Percentiles rank a stretch among this genome's conserved stretches.
Conservation (phyloP, 208 protist species). For the Trichomonas tenax region DNA sequence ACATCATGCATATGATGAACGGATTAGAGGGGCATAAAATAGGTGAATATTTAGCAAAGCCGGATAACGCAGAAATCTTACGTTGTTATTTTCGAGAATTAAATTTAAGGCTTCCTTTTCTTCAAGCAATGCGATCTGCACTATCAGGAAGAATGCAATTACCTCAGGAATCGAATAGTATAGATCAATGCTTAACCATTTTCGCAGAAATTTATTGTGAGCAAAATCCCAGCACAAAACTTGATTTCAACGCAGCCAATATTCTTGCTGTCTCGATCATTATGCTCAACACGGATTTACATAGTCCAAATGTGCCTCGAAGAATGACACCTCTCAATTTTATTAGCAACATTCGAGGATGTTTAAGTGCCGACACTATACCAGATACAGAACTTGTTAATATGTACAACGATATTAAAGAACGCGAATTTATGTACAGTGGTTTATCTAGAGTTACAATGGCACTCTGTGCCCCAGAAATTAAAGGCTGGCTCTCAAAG, state of each 20-base stretch:
- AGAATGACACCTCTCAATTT: constrained; percentile 40
- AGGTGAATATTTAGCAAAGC: not conserved
- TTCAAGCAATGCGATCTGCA: not conserved
- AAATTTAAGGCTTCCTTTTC: not conserved
- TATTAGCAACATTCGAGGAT: constrained; percentile 23
- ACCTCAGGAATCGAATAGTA: constrained; percentile 44
- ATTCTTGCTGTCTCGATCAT: constrained; percentile 42
- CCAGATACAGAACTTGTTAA: not conserved
- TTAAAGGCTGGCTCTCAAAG: not conserved
- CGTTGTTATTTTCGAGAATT: not conserved
- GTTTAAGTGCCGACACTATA: not conserved
- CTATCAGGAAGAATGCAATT: not conserved
- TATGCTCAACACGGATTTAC: constrained; percentile 47
- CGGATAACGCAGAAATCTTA: not conserved
- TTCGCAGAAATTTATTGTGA: constrained; percentile 37
- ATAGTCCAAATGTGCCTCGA: constrained; percentile 31
- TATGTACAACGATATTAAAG: not conserved
- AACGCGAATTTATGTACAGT: not conserved
- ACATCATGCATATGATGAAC: not conserved
- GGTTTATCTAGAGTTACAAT: not conserved
- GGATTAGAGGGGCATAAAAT: not conserved
- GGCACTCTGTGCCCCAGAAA: not conserved
- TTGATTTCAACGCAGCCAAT: constrained; percentile 28
- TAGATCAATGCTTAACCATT: constrained; percentile 39
- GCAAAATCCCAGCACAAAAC: constrained; percentile 24